phyloP scores from a whole-genome alignment of 2,329 filamentous ascomycete genomes.

The Epichloe festucae region DNA sequence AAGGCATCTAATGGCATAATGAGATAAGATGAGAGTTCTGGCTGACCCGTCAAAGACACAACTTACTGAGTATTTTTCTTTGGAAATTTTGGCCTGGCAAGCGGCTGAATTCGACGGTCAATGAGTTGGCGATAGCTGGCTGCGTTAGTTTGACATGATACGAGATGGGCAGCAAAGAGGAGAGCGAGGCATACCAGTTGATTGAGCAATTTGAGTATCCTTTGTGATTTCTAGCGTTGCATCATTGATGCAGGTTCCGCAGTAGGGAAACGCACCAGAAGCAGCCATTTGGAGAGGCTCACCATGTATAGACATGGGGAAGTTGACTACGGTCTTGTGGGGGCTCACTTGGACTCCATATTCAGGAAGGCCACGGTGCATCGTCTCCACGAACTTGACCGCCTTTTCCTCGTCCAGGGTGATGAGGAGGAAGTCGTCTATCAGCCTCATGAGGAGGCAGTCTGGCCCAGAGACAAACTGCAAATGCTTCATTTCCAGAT shows the following conservation, averaged over 20 bases:
- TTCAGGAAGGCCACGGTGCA: constrained; percentile 65
- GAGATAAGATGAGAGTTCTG: too few species aligned
- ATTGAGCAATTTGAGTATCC: constrained; percentile 36
- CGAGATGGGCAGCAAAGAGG: background rate
- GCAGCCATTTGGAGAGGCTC: constrained; percentile 32
- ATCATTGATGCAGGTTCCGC: constrained; percentile 66
- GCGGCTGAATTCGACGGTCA: constrained; percentile 67
- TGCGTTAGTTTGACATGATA: background rate
- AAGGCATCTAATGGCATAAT: constrained; percentile 40
- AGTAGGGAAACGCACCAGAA: constrained; percentile 64
- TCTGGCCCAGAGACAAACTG: constrained; percentile 45
- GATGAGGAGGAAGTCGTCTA: constrained; percentile 89
- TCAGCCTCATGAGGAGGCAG: constrained; percentile 63
- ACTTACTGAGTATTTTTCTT: constrained; percentile 60
- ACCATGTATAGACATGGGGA: constrained; percentile 48
- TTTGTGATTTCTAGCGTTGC: constrained; percentile 62
- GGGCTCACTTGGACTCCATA: constrained; percentile 72
- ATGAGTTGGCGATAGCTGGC: constrained; percentile 45
- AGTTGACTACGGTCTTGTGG: constrained; percentile 75
- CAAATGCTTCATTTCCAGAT: constrained; percentile 61
- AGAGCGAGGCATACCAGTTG: constrained; percentile 1
- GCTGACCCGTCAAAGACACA: too few species aligned
- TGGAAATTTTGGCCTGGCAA: constrained; percentile 66
- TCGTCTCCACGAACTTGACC: constrained; percentile 57
- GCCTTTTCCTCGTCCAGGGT: constrained; percentile 58